A percentile compares a stretch with the other conserved stretches of the same genome.
These are phyloP conservation scores for Colletotrichum orbiculare DNA, from an alignment of 2,329 filamentous ascomycete genomes.

Conservation along the genomic window DNA sequence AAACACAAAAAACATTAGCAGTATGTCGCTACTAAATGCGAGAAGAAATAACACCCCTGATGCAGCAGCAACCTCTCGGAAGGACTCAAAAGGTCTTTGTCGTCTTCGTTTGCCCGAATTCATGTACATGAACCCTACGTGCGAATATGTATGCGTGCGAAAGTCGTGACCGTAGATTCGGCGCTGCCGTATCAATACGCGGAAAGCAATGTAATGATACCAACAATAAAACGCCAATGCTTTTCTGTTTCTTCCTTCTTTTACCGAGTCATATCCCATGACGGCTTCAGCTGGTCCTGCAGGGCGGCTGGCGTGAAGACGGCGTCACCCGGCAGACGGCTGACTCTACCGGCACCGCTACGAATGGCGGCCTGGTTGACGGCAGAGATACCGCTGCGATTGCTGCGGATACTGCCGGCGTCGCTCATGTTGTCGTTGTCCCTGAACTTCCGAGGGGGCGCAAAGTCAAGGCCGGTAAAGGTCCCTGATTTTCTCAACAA, in stretches of 20 bases:
- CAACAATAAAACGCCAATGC: slow-evolving; percentile 29
- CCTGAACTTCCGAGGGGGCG: slow-evolving; percentile 79
- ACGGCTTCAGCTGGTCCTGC: slow-evolving; percentile 68
- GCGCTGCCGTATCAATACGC: slow-evolving; percentile 36
- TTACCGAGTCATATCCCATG: slow-evolving; percentile 65
- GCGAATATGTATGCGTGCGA: slow-evolving; percentile 26
- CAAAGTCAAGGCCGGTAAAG: slow-evolving; percentile 84
- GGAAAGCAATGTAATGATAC: slow-evolving; percentile 33
- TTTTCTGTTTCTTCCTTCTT: slow-evolving; percentile 9
- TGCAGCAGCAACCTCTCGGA: slow-evolving; percentile 15
- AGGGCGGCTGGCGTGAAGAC: slow-evolving; percentile 82
- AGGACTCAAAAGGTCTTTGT: neutral
- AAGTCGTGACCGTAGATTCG: slow-evolving; percentile 34
- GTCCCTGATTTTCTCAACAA: slow-evolving; percentile 80
- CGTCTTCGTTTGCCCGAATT: slow-evolving; percentile 18
- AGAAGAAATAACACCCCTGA: slow-evolving; percentile 33
- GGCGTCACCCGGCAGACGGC: slow-evolving; percentile 82
- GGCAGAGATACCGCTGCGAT: slow-evolving; percentile 81
- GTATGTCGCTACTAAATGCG: slow-evolving; percentile 36
- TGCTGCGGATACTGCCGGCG: slow-evolving; percentile 73
- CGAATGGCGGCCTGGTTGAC: slow-evolving; percentile 78
- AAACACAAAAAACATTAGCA: slow-evolving; percentile 36
- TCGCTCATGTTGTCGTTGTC: slow-evolving; percentile 71
- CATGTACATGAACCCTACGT: slow-evolving; percentile 29
- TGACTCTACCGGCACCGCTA: slow-evolving; percentile 86